phyloP scores from a whole-genome alignment of 1,139 yeast genomes.

The Pichia sp. region DNA sequence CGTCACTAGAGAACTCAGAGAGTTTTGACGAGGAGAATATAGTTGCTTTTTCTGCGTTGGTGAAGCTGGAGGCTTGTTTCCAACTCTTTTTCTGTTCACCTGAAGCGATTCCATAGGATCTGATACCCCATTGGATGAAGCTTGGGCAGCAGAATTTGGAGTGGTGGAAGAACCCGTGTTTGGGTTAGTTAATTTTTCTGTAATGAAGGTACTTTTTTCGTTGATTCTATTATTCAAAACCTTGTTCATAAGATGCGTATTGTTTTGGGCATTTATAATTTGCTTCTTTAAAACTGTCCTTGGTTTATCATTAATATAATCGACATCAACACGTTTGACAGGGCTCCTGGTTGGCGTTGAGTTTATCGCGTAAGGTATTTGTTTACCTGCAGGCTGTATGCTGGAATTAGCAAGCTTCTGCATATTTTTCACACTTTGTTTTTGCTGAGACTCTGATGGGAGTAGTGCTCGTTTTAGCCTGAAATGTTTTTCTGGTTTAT shows the following conservation, averaged over 20 bases:
- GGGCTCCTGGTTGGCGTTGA: not conserved
- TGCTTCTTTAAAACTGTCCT: constrained; percentile 27
- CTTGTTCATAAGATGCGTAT: constrained; percentile 31
- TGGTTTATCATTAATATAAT: constrained; percentile 11
- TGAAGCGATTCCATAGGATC: not conserved
- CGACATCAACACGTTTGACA: constrained; percentile 6
- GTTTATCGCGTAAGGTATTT: not conserved
- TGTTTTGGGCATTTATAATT: constrained; percentile 29
- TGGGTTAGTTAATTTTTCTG: constrained; percentile 13
- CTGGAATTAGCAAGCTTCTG: not conserved
- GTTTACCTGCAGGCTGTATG: not conserved
- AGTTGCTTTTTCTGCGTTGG: constrained; percentile 1
- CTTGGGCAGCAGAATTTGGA: not conserved
- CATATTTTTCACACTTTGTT: not conserved
- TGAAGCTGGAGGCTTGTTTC: not conserved
- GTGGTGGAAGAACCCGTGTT: constrained; percentile 6
- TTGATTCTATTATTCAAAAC: constrained; percentile 29
- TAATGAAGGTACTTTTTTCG: constrained; percentile 27
- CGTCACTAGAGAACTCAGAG: constrained; percentile 12
- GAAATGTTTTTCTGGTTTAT: constrained; percentile 36
- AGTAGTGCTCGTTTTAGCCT: constrained; percentile 12
- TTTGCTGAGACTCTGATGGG: not conserved
- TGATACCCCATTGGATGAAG: not conserved
- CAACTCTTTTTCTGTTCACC: not conserved
- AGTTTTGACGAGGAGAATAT: not conserved